Conservation (phyloP, 208 protist species). For the Blechomonas ayalai region DNA sequence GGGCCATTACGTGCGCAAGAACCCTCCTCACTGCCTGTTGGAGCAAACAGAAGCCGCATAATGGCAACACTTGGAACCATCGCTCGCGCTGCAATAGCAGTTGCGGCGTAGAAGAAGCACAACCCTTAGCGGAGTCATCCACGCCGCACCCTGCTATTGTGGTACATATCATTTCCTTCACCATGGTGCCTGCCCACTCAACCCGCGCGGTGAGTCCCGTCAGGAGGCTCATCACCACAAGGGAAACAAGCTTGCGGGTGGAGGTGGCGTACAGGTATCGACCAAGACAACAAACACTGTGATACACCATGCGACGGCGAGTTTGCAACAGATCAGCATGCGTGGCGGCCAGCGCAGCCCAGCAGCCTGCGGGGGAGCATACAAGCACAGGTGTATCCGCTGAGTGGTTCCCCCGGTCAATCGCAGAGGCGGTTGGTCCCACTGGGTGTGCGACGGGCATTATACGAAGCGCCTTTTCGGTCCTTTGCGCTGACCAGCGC, state of each 20-base stretch:
- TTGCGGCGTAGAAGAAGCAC: constrained; percentile 9
- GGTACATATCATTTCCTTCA: constrained; percentile 24
- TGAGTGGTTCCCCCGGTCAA: neutral
- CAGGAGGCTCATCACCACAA: constrained; percentile 24
- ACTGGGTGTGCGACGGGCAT: constrained; percentile 14
- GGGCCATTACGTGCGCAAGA: constrained; percentile 22
- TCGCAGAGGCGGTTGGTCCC: neutral
- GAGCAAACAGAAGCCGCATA: constrained; percentile 45
- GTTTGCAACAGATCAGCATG: constrained; percentile 20
- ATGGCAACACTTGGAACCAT: constrained; percentile 9
- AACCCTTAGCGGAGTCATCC: neutral
- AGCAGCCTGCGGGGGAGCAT: constrained; percentile 19
- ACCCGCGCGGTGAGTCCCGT: constrained; percentile 38
- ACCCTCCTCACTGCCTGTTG: constrained; percentile 34
- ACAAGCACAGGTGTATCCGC: too few relatives aligned
- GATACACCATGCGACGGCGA: constrained; percentile 15
- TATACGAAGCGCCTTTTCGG: constrained; percentile 4
- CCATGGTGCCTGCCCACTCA: constrained; percentile 15
- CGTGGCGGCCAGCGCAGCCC: constrained; percentile 25
- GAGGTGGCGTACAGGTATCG: constrained; percentile 53
- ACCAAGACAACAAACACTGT: constrained; percentile 35
- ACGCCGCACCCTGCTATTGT: constrained; percentile 1
- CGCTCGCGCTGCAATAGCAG: constrained; percentile 2
- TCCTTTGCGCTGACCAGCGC: too few relatives aligned
- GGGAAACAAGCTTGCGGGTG: constrained; percentile 20